phyloP scores from a whole-genome alignment of 495 filamentous ascomycete genomes.

The Penicillium ucsense region DNA sequence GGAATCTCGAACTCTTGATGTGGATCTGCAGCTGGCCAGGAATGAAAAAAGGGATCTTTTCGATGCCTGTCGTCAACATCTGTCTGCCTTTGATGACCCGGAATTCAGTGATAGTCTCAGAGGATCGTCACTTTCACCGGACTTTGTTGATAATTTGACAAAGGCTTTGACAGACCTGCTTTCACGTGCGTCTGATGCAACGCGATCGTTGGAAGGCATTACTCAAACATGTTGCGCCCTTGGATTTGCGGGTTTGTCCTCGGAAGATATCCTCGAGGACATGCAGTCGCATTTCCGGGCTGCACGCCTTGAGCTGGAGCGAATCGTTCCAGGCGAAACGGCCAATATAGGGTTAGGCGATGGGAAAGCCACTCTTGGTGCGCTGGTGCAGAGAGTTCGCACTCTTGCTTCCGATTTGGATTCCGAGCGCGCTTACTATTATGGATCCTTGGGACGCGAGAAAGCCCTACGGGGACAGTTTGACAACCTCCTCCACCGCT shows the following conservation, averaged over 20 bases:
- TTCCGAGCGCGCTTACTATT: constrained; percentile 20
- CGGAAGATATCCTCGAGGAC: constrained; percentile 39
- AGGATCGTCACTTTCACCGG: constrained; percentile 26
- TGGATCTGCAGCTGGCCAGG: constrained; percentile 28
- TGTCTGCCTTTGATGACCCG: constrained; percentile 23
- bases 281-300: constrained; percentile 48
- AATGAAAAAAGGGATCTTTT: constrained; percentile 33
- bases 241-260: constrained; percentile 44
- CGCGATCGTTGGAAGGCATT: constrained; percentile 27
- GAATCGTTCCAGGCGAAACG: constrained; percentile 55
- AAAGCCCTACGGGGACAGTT: constrained; percentile 34
- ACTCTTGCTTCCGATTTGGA: constrained; percentile 27
- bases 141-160: constrained; percentile 28
- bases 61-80: constrained; percentile 27
- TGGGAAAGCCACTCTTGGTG: constrained; percentile 29
- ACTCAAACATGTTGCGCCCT: constrained; percentile 35
- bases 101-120: constrained; percentile 23
- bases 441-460: constrained; percentile 26
- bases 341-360: constrained; percentile 30
- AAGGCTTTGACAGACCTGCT: constrained; percentile 25
- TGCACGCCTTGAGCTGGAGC: constrained; percentile 60
- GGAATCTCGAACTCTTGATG: constrained; percentile 16
- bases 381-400: constrained; percentile 26
- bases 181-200: constrained; percentile 27
- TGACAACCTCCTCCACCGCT: constrained; percentile 27